Evolutionary conservation across 2,329 filamentous ascomycete species (phyloP), one percentile per base, ranked within the genome.

Genomic region (Penicillium griseofulvum): DNA sequence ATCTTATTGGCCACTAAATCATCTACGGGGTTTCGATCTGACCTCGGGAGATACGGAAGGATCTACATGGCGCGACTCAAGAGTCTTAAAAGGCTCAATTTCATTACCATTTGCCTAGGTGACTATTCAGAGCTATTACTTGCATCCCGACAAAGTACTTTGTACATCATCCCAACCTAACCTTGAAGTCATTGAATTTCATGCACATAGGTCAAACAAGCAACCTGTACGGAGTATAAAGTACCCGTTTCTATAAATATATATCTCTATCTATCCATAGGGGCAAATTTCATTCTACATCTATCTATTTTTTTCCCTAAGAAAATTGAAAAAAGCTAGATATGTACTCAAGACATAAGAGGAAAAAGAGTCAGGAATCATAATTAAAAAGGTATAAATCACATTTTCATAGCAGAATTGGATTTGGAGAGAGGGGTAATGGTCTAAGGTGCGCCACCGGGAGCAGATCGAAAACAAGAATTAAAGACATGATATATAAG

Each of bases 401-500:
- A 28, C 38, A 34, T 14, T 3, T 51, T 17, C 29, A 34, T 37
- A 14, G 28, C 19, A 47, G 19, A 39, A 39, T 47, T 46, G 39
- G 16, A 48, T 28, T 39, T 48, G 17, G 29, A 48, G 47, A 51
- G 52, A 55, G 47, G 52, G 52, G 47, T 55, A 55, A 45, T 26
- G 26, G 26, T 48, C 10, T 17, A 54, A 14, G 43, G 14, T 10
- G 37, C 26, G 44, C 45, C 51, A 49, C 45, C 45, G 44, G 50
- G 49, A 45, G 22, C 39, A 45, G 29, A 45, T 45, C 19, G 43
- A 45, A 34, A 29, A 29, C 7, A 11, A 33, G n/a, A 42, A 24
- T 14, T 8, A 17, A 17, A 43, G 28, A 33, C 19, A 45, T 24
- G 9, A 29, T 6, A 36, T 26, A 33, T 9, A 22, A 12, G n/a